Evolutionary conservation across 1,139 yeast genomes (phyloP).

Genomic region (Blastobotrys serpentis): DNA sequence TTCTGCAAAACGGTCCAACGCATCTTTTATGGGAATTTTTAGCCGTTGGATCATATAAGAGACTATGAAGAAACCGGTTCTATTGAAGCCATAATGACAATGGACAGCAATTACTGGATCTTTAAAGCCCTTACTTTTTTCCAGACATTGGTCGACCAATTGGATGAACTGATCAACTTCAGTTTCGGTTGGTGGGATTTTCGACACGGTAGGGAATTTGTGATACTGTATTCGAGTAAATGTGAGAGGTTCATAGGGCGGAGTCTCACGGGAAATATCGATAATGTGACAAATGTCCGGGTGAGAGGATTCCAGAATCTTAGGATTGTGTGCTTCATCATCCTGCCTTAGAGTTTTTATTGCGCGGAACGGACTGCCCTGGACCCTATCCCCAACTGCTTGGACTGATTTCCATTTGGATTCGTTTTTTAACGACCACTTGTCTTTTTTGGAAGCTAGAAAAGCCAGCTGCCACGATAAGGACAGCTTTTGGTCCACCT

Average conservation of each 20-base stretch:
- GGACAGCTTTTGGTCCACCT: conserved; percentile 47
- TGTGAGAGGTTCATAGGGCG: conserved; percentile 66
- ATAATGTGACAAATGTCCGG: conserved; percentile 57
- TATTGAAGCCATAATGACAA: conserved; percentile 79
- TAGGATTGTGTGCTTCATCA: conserved; percentile 62
- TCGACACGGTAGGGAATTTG: conserved; percentile 76
- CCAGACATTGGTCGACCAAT: conserved; percentile 50
- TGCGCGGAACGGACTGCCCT: conserved; percentile 56
- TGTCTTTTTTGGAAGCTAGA: conserved; percentile 53
- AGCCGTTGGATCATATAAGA: conserved; percentile 63
- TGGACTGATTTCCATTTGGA: conserved; percentile 63
- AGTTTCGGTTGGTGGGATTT: conserved; percentile 66
- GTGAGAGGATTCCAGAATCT: conserved; percentile 48
- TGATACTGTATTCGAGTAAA: conserved; percentile 56
- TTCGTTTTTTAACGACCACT: conserved; percentile 79
- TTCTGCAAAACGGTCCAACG: conserved; percentile 56
- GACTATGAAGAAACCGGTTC: conserved; percentile 74
- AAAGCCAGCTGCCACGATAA: conserved; percentile 64
- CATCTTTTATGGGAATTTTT: conserved; percentile 61
- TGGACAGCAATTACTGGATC: conserved; percentile 58
- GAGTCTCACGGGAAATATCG: conserved; percentile 74
- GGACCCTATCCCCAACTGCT: conserved; percentile 48
- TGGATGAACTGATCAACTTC: conserved; percentile 59
- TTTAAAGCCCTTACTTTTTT: conserved; percentile 18
- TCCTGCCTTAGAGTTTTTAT: conserved; percentile 75